Evolutionary conservation across 352 stramenopile genomes (phyloP).

Genomic region (Elongisporangium undulatum): DNA sequence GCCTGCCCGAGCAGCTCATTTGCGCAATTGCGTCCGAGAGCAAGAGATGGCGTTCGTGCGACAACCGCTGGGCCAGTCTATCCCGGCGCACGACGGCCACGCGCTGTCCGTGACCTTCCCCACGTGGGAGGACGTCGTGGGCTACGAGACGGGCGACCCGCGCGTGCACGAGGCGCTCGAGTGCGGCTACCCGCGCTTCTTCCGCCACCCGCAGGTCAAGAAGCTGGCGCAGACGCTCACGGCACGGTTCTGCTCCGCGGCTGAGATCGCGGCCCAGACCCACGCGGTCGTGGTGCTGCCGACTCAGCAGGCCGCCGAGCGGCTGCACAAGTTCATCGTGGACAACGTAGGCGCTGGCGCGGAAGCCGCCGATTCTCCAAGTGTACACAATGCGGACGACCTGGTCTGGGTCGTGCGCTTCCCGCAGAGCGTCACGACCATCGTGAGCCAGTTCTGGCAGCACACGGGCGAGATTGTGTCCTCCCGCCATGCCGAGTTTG

Average conservation of each 20-base stretch:
- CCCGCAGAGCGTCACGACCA: constrained; percentile 29
- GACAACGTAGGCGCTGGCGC: background rate
- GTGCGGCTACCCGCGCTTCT: constrained; percentile 92
- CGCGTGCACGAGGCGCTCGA: constrained; percentile 66
- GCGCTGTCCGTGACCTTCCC: constrained; percentile 84
- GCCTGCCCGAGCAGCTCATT: background rate
- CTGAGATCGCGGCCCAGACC: constrained; percentile 10
- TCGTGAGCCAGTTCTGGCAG: constrained; percentile 90
- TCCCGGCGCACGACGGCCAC: constrained; percentile 65
- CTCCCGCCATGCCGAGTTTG: constrained; percentile 71
- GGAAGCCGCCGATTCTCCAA: constrained; percentile 16
- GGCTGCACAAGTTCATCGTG: constrained; percentile 71
- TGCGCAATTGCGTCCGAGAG: constrained; percentile 6
- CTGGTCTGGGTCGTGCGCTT: constrained; percentile 74
- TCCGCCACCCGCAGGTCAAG: constrained; percentile 85
- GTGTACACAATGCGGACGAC: constrained; percentile 36
- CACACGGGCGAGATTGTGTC: constrained; percentile 91
- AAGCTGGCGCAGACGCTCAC: constrained; percentile 42
- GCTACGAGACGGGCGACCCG: constrained; percentile 86
- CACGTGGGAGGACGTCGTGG: constrained; percentile 79
- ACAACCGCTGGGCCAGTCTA: constrained; percentile 59
- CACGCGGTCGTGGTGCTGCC: constrained; percentile 36
- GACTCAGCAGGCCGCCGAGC: constrained; percentile 42
- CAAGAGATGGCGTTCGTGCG: constrained; percentile 13
- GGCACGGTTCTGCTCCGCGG: constrained; percentile 14